Evolutionary conservation across 2,329 filamentous ascomycete species (phyloP).

Genomic region (Thermothelomyces thermophilus): DNA sequence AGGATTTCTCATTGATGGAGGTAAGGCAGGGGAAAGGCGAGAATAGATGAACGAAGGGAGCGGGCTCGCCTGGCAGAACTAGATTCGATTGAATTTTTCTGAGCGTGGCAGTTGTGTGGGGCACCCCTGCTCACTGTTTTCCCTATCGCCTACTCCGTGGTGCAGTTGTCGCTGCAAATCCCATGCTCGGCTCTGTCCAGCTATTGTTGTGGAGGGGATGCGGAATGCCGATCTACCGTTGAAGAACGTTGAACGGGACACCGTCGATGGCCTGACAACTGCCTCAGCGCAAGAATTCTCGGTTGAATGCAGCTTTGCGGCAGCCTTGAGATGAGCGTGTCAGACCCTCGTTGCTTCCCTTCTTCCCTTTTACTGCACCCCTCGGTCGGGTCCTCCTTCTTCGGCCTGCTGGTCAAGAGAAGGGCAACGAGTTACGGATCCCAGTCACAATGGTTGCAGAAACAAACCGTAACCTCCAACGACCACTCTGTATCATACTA

Average conservation of each 20-base stretch:
- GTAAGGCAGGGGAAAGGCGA: slow-evolving; percentile 14
- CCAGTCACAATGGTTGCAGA: no score
- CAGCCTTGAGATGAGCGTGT: slow-evolving; percentile 1
- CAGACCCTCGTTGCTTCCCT: neutral
- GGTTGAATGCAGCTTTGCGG: slow-evolving; percentile 22
- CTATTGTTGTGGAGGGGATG: neutral
- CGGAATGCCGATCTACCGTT: slow-evolving; percentile 11
- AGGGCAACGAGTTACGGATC: no score
- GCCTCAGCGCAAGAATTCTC: slow-evolving; percentile 17
- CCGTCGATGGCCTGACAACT: slow-evolving; percentile 5
- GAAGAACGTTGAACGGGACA: neutral
- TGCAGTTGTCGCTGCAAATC: neutral
- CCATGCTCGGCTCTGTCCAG: neutral
- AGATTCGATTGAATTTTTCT: slow-evolving; percentile 26
- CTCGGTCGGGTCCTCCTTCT: neutral
- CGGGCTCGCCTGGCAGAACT: slow-evolving; percentile 18
- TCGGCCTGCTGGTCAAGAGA: neutral
- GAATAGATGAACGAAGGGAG: slow-evolving; percentile 17
- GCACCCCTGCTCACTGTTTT: slow-evolving; percentile 11
- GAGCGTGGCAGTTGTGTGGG: slow-evolving; percentile 21
- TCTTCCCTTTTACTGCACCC: neutral
- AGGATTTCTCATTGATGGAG: slow-evolving; percentile 14
- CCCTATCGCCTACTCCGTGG: slow-evolving; percentile 12
- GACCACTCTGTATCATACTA: no score
- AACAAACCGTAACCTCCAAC: no score